Evolutionary conservation across 2,329 filamentous ascomycete genomes (phyloP), one percentile per base, ranked within the genome.

Genomic region (Cryphonectria parasitica): DNA sequence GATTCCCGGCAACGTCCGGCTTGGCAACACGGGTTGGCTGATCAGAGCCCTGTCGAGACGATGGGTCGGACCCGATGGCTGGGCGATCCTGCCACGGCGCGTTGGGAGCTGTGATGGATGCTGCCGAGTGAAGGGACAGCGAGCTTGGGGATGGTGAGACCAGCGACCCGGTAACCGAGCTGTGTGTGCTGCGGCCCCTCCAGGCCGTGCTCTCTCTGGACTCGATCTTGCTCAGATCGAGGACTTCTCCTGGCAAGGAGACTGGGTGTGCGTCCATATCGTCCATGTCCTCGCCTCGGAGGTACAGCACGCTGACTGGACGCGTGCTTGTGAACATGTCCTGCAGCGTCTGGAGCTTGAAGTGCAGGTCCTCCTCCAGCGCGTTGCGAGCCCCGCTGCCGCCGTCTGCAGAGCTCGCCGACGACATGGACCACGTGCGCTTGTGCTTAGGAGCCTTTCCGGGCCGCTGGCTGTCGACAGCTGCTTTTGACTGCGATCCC

Each of bases 401-500:
- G 25, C 81, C 85, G 19, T 85, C 86, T 3, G 85, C 86, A 3
- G 90, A 92, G 77, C 89, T 90, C 43, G 88, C 83, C 7, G 95
- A 98, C 34, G 94, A 95, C 87, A 97, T 93, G 13, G 95, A 98
- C 94, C 95, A 98, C 0, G 94, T 97, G 71, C 95, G 87, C 81
- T 97, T 97, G 82, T 98, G 94, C 80, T 97, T 97, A 34, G 89
- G 88, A 0, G 92, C 88, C 79, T 97, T 97, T n/a, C 92, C 92
- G 2, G 92, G 90, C 69, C 93, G 85, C 79, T 90, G 82, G 77
- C 83, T 75, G 73, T 85, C 80, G 74, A 83, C 83, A 25, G 75
- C 66, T 6, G 75, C 74, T 74, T 87, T 88, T n/a, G 74, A 71
- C 31, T 81, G 80, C 1, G 80, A 76, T 2, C 80, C 82, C 2